Base-by-base conservation (phyloP, 225 moss, liverwort and hornwort species). In the Straminergon stramineum region DNA sequence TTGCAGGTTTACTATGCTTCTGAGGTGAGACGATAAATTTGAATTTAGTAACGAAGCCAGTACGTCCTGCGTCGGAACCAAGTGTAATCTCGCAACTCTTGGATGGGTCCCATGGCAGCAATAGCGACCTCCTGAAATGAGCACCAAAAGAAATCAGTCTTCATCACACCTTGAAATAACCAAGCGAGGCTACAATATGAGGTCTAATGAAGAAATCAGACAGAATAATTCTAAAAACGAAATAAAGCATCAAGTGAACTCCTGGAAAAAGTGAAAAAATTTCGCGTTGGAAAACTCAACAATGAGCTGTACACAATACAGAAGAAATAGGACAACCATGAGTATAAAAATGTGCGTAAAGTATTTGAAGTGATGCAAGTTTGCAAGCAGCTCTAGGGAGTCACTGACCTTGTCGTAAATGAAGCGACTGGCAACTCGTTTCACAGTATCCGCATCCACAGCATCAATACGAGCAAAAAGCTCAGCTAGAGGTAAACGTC, bases 401-500 rank as follows among this genome's bases (percentile, higher is more conserved):
- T 69, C 68, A 71, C 84, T 87, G 71, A 96, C 97, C 96, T 98
- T 93, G 81, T 98, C 98, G 87, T 84, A 96, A 71, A 98, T 98
- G 88, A 98, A 98, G 84, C 97, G 97, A 84, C 69, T 91, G 56
- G 95, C 97, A 70, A 98, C 97, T 86, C 96, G 95, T 87, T 97
- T 97, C 91, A 98, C 94, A 53, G 95, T 94, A 45, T 92, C 87
- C 81, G 95, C 79, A 91, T 98, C 97, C 92, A 98, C 96, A 80
- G 97, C 96, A 95, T 98, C 97, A 89, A 98, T 97, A 67, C 97
- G 94, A 82, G 97, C 98, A 89, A 98, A 96, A 75, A 98, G 97
- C 91, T 98, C 98, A 79, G 96, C 95, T 10, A 98, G 90, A 17
- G 98, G 97, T 80, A 98, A 73, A 82, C 98, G 95, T 81, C 97